Percentiles rank a stretch among this genome's conserved stretches.
Evolutionary conservation across 805 yeast genomes (phyloP).

Genomic region (Myxozyma geophila): DNA sequence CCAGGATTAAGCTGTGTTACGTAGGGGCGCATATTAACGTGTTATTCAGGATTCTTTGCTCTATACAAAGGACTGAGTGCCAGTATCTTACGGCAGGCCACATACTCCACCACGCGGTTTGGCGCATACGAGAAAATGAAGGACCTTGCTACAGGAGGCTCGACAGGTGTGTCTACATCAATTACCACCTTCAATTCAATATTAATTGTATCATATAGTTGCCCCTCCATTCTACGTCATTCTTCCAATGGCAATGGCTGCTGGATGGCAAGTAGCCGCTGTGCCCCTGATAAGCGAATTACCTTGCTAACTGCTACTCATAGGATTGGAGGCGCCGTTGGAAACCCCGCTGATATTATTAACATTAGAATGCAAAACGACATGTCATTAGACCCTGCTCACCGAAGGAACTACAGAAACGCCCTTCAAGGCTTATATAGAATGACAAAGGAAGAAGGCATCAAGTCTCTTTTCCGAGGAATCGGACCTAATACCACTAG

Average conservation of each 20-base stretch:
- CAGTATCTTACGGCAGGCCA: constrained; percentile 80
- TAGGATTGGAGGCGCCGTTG: constrained; percentile 74
- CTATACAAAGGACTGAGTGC: constrained; percentile 85
- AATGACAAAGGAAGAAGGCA: constrained; percentile 65
- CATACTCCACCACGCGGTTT: constrained; percentile 83
- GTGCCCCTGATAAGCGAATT: background rate
- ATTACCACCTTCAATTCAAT: constrained; percentile 36
- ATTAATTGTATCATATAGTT: constrained; percentile 48
- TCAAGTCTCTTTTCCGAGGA: constrained; percentile 67
- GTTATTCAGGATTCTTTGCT: constrained; percentile 49
- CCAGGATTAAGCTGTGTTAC: background rate
- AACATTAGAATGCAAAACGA: constrained; percentile 81
- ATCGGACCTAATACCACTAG: constrained; percentile 75
- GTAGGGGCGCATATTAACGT: background rate
- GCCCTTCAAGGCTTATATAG: constrained; percentile 76
- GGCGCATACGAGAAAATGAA: constrained; percentile 83
- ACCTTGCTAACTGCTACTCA: background rate
- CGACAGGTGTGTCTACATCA: constrained; percentile 11
- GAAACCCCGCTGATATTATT: constrained; percentile 86
- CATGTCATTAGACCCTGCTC: constrained; percentile 63
- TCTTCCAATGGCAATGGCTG: constrained; percentile 79
- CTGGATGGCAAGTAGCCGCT: constrained; percentile 57
- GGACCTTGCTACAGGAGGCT: constrained; percentile 46
- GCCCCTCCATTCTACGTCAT: constrained; percentile 63
- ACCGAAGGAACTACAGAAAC: constrained; percentile 74